phyloP scores from a whole-genome alignment of 2,329 filamentous ascomycete species.

The Trichoderma cornu-damae region DNA sequence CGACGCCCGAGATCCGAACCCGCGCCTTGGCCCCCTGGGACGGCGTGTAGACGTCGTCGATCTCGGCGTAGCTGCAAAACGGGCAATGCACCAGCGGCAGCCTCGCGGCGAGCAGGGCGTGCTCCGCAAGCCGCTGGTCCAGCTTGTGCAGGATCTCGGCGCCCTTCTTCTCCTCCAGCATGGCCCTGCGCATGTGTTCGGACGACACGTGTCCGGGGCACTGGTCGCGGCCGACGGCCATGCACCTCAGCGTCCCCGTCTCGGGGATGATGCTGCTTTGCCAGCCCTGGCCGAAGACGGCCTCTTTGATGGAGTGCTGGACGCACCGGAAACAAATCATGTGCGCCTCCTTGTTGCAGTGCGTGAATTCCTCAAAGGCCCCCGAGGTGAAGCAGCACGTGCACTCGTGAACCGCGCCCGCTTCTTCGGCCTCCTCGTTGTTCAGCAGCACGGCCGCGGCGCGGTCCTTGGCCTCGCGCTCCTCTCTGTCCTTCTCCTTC shows the following conservation, averaged over 20 bases:
- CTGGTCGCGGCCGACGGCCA: slow-evolving; percentile 66
- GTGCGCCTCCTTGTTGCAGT: slow-evolving; percentile 65
- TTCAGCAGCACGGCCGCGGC: slow-evolving; percentile 51
- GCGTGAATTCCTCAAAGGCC: slow-evolving; percentile 67
- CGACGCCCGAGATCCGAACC: slow-evolving; percentile 49
- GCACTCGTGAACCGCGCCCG: slow-evolving; percentile 60
- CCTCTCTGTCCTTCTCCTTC: slow-evolving; percentile 38
- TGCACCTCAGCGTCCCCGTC: slow-evolving; percentile 71
- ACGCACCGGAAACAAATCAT: slow-evolving; percentile 80
- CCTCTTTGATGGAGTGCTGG: slow-evolving; percentile 74
- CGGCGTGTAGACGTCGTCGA: slow-evolving; percentile 69
- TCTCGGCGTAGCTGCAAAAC: slow-evolving; percentile 87
- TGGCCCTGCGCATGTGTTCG: slow-evolving; percentile 65
- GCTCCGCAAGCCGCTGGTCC: slow-evolving; percentile 72
- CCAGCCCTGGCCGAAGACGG: slow-evolving; percentile 91
- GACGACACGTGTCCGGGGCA: slow-evolving; percentile 70
- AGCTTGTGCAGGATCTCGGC: slow-evolving; percentile 68
- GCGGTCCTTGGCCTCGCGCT: slow-evolving; percentile 48
- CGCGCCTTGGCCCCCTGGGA: slow-evolving; percentile 49
- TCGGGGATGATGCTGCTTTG: slow-evolving; percentile 68
- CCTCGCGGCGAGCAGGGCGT: slow-evolving; percentile 66
- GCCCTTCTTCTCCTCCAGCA: slow-evolving; percentile 64
- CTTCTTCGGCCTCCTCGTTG: slow-evolving; percentile 53
- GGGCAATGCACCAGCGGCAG: slow-evolving; percentile 78
- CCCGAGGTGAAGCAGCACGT: slow-evolving; percentile 70